Conservation (phyloP, 345 rosid species). For the Aquilaria sinensis region DNA sequence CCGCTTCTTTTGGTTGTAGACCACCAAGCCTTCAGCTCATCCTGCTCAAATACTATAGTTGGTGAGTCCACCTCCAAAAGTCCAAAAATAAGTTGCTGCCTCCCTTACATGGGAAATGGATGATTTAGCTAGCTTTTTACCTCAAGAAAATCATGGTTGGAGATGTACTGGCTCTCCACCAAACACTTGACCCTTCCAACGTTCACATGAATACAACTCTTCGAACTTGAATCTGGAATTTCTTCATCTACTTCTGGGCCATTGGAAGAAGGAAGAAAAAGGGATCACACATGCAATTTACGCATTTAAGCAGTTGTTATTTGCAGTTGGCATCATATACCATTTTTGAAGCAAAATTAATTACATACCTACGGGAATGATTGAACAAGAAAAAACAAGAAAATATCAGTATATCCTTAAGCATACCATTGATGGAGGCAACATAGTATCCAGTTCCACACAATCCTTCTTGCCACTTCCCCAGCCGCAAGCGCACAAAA, state of each 20-base stretch:
- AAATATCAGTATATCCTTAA: not conserved
- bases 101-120: not conserved
- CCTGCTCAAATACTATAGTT: conserved; percentile 28
- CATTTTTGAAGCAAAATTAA: no score
- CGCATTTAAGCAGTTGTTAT: no score
- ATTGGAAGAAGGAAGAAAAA: conserved; percentile 1
- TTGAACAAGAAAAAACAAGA: not conserved
- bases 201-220: conserved; percentile 34
- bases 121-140: conserved; percentile 21
- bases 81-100: not conserved
- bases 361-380: no score
- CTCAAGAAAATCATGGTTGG: conserved; percentile 83
- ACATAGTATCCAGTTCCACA: conserved; percentile 73
- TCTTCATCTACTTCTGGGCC: conserved; percentile 30
- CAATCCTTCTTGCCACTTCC: conserved; percentile 67
- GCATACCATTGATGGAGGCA: conserved; percentile 66
- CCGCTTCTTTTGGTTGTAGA: conserved; percentile 22
- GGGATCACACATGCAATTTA: no score
- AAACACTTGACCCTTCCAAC: conserved; percentile 53
- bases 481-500: conserved; percentile 74
- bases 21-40: conserved; percentile 90
- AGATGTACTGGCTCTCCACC: conserved; percentile 71
- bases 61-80: not conserved
- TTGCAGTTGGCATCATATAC: no score
- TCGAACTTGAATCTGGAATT: conserved; percentile 17